These are phyloP conservation scores for Acer campestre DNA, from an alignment of 345 rosid species.

Conservation along the genomic window DNA sequence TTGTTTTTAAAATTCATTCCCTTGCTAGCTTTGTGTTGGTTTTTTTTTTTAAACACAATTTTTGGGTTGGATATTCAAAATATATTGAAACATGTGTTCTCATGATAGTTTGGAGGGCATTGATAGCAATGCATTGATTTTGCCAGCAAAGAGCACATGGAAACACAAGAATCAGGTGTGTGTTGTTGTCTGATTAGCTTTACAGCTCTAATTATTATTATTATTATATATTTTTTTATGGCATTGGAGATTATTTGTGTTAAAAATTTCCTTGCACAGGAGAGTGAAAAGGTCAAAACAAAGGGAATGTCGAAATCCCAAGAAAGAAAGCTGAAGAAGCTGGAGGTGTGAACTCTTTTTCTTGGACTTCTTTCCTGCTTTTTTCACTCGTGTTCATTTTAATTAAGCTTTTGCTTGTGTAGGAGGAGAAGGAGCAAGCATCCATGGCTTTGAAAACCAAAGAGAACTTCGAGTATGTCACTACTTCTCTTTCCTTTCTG, in stretches of 20 bases:
- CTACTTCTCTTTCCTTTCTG: not conserved
- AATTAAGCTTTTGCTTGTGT: constrained; percentile 6
- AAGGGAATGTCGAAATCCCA: constrained; percentile 42
- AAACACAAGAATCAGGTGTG: constrained; percentile 44
- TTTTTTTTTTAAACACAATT: not conserved
- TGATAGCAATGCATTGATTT: constrained; percentile 56
- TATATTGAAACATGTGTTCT: not conserved
- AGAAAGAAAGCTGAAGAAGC: constrained; percentile 71
- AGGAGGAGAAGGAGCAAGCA: constrained; percentile 68
- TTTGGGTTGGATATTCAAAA: not conserved
- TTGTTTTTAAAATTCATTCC: not conserved
- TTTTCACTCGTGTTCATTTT: constrained; percentile 4
- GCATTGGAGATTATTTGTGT: not conserved
- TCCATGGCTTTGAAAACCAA: constrained; percentile 47
- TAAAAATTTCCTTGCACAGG: constrained; percentile 19
- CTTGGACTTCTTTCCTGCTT: not conserved
- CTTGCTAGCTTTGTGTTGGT: not conserved
- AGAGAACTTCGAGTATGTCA: constrained; percentile 60
- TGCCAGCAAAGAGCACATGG: constrained; percentile 50
- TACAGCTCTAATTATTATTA: not conserved
- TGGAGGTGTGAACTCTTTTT: constrained; percentile 44
- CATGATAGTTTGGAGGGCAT: constrained; percentile 34
- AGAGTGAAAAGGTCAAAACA: constrained; percentile 23
- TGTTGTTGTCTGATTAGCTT: not conserved
- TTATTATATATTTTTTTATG: too few relatives aligned